These are phyloP conservation scores for Eurotiales sp. DNA, from an alignment of 2,329 filamentous ascomycete species.

Conservation along the genomic window DNA sequence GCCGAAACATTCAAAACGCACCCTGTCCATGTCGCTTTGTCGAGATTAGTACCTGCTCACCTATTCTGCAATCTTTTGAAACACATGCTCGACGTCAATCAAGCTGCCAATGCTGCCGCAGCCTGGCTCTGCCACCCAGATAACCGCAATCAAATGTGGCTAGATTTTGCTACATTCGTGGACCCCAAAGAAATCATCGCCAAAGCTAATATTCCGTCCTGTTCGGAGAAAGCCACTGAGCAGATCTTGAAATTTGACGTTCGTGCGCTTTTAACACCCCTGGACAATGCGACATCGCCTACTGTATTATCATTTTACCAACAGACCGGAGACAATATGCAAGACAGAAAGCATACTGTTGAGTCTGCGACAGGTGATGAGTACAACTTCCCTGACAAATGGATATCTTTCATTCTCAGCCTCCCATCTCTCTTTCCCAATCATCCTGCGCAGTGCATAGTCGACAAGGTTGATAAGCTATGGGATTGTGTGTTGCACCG, in stretches of 20 bases:
- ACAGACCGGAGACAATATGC: constrained; percentile 29
- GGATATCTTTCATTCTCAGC: constrained; percentile 43
- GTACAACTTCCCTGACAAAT: constrained; percentile 48
- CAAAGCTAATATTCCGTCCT: constrained; percentile 40
- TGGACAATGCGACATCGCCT: constrained; percentile 30
- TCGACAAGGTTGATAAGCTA: constrained; percentile 41
- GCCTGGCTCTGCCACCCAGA: constrained; percentile 87
- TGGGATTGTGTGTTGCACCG: constrained; percentile 44
- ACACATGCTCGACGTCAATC: constrained; percentile 84
- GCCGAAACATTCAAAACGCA: constrained; percentile 80
- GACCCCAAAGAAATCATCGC: constrained; percentile 38
- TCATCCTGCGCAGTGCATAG: constrained; percentile 43
- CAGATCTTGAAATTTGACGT: constrained; percentile 44
- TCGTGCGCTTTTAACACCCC: constrained; percentile 40
- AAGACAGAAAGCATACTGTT: constrained; percentile 33
- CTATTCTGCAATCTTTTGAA: constrained; percentile 84
- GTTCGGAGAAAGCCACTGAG: constrained; percentile 31
- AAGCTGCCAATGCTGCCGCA: constrained; percentile 88
- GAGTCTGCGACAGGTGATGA: constrained; percentile 35
- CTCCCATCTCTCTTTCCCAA: constrained; percentile 37
- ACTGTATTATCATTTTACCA: constrained; percentile 31
- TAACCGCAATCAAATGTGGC: constrained; percentile 92
- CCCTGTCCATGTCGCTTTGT: constrained; percentile 77
- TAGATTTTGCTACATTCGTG: constrained; percentile 61
- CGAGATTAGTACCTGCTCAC: constrained; percentile 82